These are phyloP conservation scores for Aureobasidium sp. DNA, from an alignment of 2,329 filamentous ascomycete species.

Conservation along the genomic window DNA sequence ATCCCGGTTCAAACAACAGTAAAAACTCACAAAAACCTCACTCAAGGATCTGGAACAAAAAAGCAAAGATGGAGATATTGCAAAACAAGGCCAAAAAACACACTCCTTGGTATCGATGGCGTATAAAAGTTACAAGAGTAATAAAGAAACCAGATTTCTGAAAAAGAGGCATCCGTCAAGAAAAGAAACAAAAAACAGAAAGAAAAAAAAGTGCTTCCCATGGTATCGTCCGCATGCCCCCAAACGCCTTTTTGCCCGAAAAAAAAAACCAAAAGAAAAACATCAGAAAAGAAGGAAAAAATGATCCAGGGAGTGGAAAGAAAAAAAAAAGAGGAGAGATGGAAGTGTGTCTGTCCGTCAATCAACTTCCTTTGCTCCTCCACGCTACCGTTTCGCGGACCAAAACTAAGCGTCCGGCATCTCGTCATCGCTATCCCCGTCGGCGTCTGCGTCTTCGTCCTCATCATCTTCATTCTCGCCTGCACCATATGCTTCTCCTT, in stretches of 20 bases:
- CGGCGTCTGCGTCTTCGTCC: constrained; percentile 21
- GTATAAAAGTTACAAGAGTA: no score
- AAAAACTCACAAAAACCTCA: no score
- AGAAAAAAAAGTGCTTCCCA: not conserved
- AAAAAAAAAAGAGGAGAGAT: no score
- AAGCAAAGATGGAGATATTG: no score
- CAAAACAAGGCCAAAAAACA: no score
- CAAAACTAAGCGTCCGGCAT: constrained; percentile 16
- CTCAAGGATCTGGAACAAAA: no score
- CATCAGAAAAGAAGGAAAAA: not conserved
- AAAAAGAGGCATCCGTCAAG: not conserved
- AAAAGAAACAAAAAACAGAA: not conserved
- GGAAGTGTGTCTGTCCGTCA: no score
- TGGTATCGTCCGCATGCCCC: not conserved
- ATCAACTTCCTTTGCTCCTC: no score
- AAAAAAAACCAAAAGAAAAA: not conserved
- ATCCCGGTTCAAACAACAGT: no score
- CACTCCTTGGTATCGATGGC: no score
- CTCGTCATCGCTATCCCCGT: constrained; percentile 24
- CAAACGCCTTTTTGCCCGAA: not conserved
- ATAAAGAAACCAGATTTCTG: no score
- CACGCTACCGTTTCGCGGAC: not conserved
- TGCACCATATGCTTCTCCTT: constrained; percentile 16
- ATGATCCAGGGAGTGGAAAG: no score
- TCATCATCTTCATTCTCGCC: constrained; percentile 18